phyloP scores from a whole-genome alignment of 176 grass and related monocot species.

The Urochloa ruziziensis region DNA sequence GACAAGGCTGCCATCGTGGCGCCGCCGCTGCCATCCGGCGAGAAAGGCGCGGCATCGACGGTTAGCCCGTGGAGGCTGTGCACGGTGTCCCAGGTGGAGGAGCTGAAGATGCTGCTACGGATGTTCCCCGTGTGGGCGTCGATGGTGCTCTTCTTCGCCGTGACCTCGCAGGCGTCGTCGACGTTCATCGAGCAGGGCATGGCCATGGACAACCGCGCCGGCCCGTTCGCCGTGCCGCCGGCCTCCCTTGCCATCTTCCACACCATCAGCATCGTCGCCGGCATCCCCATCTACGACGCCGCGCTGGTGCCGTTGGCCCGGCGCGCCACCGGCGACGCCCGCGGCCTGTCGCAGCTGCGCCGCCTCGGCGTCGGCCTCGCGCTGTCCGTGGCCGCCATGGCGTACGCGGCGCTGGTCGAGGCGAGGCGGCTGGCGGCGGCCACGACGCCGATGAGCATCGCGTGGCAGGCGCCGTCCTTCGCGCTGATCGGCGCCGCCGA shows the following conservation, averaged over 20 bases:
- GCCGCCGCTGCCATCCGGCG: background rate
- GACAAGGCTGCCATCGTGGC: constrained; percentile 39
- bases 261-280: constrained; percentile 20
- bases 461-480: constrained; percentile 39
- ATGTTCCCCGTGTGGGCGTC: constrained; percentile 33
- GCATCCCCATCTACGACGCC: constrained; percentile 40
- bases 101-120: constrained; percentile 39
- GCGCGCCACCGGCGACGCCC: constrained; percentile 30
- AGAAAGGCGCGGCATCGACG: too few species aligned
- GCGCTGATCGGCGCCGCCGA: constrained; percentile 7
- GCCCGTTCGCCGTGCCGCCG: constrained; percentile 32
- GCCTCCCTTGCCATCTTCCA: constrained; percentile 38
- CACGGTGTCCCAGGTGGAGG: constrained; percentile 49
- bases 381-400: constrained; percentile 31
- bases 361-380: constrained; percentile 45
- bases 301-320: constrained; percentile 31
- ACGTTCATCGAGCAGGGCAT: constrained; percentile 40
- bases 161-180: constrained; percentile 12
- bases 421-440: background rate
- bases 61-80: constrained; percentile 27
- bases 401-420: constrained; percentile 40
- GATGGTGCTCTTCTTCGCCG: constrained; percentile 5
- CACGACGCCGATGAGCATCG: constrained; percentile 11
- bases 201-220: constrained; percentile 33
- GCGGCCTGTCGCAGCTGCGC: constrained; percentile 30